These are phyloP conservation scores for Clonostachys chloroleuca DNA, from an alignment of 2,329 filamentous ascomycete genomes.

Conservation along the genomic window DNA sequence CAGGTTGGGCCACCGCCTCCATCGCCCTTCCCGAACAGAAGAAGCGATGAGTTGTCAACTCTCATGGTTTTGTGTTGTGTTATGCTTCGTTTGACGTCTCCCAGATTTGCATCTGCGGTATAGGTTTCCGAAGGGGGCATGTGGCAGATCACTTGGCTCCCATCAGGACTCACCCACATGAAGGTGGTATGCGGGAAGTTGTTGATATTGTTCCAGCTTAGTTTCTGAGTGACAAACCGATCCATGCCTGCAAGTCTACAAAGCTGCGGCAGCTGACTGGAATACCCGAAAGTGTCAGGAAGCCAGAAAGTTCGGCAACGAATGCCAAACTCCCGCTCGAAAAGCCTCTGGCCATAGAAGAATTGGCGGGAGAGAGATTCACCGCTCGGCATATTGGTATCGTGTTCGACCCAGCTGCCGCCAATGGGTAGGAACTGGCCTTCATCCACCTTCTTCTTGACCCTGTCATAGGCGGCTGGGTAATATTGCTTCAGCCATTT, in stretches of 20 bases:
- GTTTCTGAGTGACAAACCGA: conserved; percentile 94
- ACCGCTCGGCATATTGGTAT: conserved; percentile 94
- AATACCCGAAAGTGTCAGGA: conserved; percentile 97
- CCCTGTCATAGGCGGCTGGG: conserved; percentile 81
- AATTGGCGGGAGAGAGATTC: conserved; percentile 94
- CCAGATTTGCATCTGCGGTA: conserved; percentile 90
- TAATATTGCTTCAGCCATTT: conserved; percentile 95
- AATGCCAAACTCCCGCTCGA: conserved; percentile 86
- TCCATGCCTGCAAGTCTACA: conserved; percentile 94
- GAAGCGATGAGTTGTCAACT: conserved; percentile 81
- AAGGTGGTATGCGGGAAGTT: conserved; percentile 98
- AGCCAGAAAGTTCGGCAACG: conserved; percentile 94
- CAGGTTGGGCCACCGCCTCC: conserved; percentile 93
- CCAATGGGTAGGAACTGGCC: conserved; percentile 93
- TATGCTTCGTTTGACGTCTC: conserved; percentile 85
- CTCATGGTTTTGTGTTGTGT: conserved; percentile 94
- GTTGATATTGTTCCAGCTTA: conserved; percentile 99
- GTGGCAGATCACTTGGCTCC: conserved; percentile 94
- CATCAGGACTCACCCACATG: conserved; percentile 95
- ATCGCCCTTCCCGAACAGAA: conserved; percentile 96
- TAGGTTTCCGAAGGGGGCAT: conserved; percentile 97
- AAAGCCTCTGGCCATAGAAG: conserved; percentile 91
- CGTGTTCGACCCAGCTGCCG: conserved; percentile 98
- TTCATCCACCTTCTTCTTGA: conserved; percentile 85
- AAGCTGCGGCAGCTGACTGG: conserved; percentile 87